These are phyloP conservation scores for Stereum hirsutum DNA, from an alignment of 1,284 basidiomycete genomes.

Conservation along the genomic window DNA sequence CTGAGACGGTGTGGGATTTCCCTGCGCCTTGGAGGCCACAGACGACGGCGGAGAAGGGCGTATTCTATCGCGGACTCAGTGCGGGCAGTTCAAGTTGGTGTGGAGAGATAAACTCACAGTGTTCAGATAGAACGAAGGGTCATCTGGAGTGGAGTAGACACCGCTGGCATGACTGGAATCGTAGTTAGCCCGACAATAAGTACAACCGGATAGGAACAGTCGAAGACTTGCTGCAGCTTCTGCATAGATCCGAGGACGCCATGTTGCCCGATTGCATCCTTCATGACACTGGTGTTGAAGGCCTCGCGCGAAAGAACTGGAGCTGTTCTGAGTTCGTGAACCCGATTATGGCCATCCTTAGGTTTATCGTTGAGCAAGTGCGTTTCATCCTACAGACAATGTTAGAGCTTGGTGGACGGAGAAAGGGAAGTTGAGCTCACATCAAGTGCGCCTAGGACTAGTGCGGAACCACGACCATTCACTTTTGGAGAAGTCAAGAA, in stretches of 20 bases:
- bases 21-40: slow-evolving; percentile 43
- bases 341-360: slow-evolving; percentile 15
- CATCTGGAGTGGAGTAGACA: background rate
- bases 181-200: background rate
- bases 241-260: slow-evolving; percentile 44
- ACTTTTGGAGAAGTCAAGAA: too few species aligned
- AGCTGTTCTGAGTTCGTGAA: slow-evolving; percentile 40
- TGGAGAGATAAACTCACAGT: slow-evolving; percentile 29
- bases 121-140: slow-evolving; percentile 41
- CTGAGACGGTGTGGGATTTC: slow-evolving; percentile 61
- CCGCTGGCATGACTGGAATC: background rate
- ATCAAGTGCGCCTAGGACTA: too few species aligned
- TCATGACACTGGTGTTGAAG: slow-evolving; percentile 24
- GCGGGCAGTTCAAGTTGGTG: background rate
- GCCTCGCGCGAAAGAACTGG: slow-evolving; percentile 48
- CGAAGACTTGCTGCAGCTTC: slow-evolving; percentile 30
- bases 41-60: slow-evolving; percentile 25
- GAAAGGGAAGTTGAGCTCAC: too few species aligned
- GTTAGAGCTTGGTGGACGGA: too few species aligned
- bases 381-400: slow-evolving; percentile 28
- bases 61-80: slow-evolving; percentile 17
- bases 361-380: slow-evolving; percentile 27
- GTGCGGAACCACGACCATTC: too few species aligned
- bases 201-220: background rate
- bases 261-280: slow-evolving; percentile 37